Evolutionary conservation across 352 stramenopile genomes (phyloP), one percentile per base, ranked within the genome.

Genomic region (Pythium sukuiense): DNA sequence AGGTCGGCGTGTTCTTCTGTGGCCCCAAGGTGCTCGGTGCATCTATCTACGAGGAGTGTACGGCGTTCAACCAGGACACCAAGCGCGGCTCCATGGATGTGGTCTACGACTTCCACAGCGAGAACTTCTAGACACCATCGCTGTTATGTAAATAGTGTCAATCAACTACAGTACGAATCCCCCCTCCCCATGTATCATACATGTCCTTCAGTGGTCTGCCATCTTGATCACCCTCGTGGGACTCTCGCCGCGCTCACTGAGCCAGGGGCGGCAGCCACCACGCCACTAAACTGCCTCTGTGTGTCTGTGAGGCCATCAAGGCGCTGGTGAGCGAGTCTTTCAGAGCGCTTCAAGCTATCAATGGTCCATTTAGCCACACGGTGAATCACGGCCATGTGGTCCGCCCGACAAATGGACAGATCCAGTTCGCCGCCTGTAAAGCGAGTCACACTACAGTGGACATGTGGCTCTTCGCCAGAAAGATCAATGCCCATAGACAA

Each of bases 1-100:
- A 93, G 60, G 87, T 93, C 20, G 87, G 87, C 20, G 85, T 96
- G 13, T 96, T 96, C 67, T 89, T 93, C 69, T 96, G 88, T 48
- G 88, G 88, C 4, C 85, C 87, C n/a, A 80, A 88, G 65, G 83
- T 89, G 43, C 63, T 96, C 26, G 75, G 76, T 52, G 84, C 73
- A 90, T 56, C 75, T 26, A 82, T 96, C 52, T 67, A 85, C 58
- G 75, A 88, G 13, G 76, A 90, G 49, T 89, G 80, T 56, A 72
- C 76, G n/a, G 24, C 35, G 13, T 75, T 88, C 67, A 90, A 90
- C 55, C 73, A 89, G 54, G 63, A 73, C 37, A 79, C 83, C 49
- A 59, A 61, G 24, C 66, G 75, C 6, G 64, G 69, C 26, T 61
- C 65, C 13, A 72, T 78, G 12, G 59, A 37, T 14, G 70, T 90